Percentiles rank a stretch among this genome's conserved stretches.
These are phyloP conservation scores for Emergomyces pasteurianus DNA, from an alignment of 2,329 filamentous ascomycete species.

Conservation along the genomic window DNA sequence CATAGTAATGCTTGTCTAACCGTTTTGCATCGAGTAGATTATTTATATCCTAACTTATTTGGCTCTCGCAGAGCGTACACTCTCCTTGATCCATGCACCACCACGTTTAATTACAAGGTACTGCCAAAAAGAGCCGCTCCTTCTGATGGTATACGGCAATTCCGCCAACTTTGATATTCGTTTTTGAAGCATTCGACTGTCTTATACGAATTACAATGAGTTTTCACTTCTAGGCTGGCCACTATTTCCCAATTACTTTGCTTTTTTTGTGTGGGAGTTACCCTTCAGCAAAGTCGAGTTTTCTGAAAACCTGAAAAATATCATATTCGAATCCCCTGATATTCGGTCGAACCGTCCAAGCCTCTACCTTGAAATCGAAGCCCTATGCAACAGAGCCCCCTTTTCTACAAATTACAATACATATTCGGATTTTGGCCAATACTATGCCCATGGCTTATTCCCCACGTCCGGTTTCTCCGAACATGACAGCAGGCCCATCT, in stretches of 20 bases:
- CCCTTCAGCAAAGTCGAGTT: neutral
- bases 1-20: neutral
- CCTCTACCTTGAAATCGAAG: neutral
- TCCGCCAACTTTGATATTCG: neutral
- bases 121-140: neutral
- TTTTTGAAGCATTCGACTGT: neutral
- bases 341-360: neutral
- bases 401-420: neutral
- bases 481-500: conserved; percentile 5
- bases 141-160: neutral
- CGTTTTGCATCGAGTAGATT: neutral
- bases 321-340: neutral
- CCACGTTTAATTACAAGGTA: neutral
- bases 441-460: conserved; percentile 8
- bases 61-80: neutral
- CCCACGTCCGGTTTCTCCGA: conserved; percentile 5
- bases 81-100: neutral
- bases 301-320: neutral
- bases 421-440: neutral
- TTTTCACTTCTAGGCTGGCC: neutral
- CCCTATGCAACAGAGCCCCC: neutral
- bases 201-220: neutral
- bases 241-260: neutral
- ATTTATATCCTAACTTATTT: neutral
- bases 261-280: neutral